A percentile compares a stretch with the other conserved stretches of the same genome.
Evolutionary conservation across 192 early-diverging fungal species (phyloP).

Genomic region (Gonapodya sp.): DNA sequence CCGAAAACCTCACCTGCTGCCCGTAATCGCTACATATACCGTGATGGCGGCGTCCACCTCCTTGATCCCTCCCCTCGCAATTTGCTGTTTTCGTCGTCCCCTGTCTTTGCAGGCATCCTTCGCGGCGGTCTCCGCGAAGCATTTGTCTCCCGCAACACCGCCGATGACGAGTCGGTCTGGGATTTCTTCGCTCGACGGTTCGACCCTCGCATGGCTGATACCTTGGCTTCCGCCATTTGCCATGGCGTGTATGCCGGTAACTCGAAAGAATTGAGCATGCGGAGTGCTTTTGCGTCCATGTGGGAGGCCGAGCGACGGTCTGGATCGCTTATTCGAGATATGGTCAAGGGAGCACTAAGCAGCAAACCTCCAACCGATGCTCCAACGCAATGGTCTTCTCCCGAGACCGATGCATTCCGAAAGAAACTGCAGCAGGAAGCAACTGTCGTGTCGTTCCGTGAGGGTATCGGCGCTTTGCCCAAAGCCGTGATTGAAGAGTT

Average conservation of each 20-base stretch:
- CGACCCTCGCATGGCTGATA: slow-evolving; percentile 59
- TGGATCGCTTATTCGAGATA: slow-evolving; percentile 42
- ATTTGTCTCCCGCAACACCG: background rate
- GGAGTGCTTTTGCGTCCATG: slow-evolving; percentile 60
- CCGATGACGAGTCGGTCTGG: slow-evolving; percentile 75
- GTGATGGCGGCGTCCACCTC: slow-evolving; percentile 52
- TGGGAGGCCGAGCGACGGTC: slow-evolving; percentile 55
- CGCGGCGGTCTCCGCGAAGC: background rate
- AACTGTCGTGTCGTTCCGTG: background rate
- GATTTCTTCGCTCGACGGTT: slow-evolving; percentile 72
- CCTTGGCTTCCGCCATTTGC: slow-evolving; percentile 76
- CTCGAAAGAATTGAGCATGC: slow-evolving; percentile 59
- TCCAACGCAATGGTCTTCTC: background rate
- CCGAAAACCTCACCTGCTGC: slow-evolving; percentile 59
- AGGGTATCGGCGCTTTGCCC: background rate
- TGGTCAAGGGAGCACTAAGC: slow-evolving; percentile 30
- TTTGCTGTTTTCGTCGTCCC: slow-evolving; percentile 13
- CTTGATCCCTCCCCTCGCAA: slow-evolving; percentile 15
- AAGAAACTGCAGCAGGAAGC: background rate
- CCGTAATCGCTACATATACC: slow-evolving; percentile 74
- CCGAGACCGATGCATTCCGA: background rate
- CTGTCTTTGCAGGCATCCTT: slow-evolving; percentile 27
- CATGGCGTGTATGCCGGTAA: slow-evolving; percentile 95
- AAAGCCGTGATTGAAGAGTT: slow-evolving; percentile 37
- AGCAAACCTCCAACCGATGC: too few relatives aligned